These are phyloP conservation scores for Gynandropsis gynandra DNA, from an alignment of 345 rosid genomes.

Conservation along the genomic window DNA sequence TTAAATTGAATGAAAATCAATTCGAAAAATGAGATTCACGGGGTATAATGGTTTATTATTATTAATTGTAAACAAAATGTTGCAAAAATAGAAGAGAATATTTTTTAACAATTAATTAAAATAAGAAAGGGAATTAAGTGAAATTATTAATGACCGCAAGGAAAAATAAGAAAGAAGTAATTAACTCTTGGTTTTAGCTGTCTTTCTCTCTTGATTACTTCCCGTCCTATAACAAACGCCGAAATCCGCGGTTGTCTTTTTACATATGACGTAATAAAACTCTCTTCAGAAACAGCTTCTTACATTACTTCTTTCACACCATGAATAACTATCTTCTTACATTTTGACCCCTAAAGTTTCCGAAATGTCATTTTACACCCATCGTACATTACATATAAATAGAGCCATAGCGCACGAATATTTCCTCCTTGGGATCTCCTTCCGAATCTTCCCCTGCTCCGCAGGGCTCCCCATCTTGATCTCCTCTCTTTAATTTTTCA, in stretches of 20 bases:
- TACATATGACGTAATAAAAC: constrained; percentile 19
- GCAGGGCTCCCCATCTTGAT: constrained; percentile 13
- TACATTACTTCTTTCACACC: constrained; percentile 1
- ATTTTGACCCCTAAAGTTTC: background rate
- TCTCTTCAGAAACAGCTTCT: constrained; percentile 22
- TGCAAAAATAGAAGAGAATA: too few species aligned
- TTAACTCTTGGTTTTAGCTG: constrained; percentile 17
- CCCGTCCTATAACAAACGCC: constrained; percentile 16
- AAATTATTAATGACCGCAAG: constrained; percentile 1
- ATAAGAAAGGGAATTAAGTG: background rate
- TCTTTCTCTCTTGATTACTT: constrained; percentile 16
- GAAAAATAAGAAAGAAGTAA: constrained; percentile 9
- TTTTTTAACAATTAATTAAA: background rate
- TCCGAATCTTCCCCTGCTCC: constrained; percentile 19
- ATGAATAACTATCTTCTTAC: background rate
- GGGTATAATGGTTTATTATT: too few species aligned
- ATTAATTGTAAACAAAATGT: too few species aligned
- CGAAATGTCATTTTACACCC: background rate
- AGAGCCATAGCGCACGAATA: constrained; percentile 8
- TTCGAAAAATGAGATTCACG: too few species aligned
- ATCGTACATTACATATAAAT: constrained; percentile 13
- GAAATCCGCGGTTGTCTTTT: constrained; percentile 11
- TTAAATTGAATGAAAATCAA: too few species aligned
- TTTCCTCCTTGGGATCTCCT: constrained; percentile 3
- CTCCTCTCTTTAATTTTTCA: background rate